Percentiles rank a stretch among this genome's conserved stretches.
Conservation (phyloP, 352 stramenopile genomes). For the Pythium aristosporum region DNA sequence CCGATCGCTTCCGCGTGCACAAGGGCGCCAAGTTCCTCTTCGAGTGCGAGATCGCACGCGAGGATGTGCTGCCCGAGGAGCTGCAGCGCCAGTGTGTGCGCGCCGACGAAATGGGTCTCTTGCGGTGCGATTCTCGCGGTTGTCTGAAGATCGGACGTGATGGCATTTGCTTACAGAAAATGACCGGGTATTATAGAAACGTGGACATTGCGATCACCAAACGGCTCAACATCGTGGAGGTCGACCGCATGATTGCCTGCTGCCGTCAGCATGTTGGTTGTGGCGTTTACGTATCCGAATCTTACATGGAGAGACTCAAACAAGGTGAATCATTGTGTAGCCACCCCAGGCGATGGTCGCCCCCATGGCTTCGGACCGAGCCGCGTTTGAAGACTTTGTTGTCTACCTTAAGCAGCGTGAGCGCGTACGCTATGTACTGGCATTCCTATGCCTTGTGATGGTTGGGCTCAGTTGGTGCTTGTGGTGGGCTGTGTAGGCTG, state of each 20-base stretch:
- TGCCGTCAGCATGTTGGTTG: constrained; percentile 46
- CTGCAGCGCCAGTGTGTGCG: constrained; percentile 26
- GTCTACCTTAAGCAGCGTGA: constrained; percentile 52
- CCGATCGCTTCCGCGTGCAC: constrained; percentile 54
- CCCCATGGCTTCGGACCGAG: constrained; percentile 19
- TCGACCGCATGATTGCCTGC: constrained; percentile 57
- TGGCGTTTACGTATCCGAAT: not conserved
- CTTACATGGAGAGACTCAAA: not conserved
- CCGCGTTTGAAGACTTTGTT: constrained; percentile 46
- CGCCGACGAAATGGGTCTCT: constrained; percentile 38
- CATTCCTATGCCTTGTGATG: not conserved
- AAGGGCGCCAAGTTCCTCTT: constrained; percentile 74
- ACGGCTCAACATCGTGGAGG: constrained; percentile 50
- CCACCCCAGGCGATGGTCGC: constrained; percentile 50
- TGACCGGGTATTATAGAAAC: constrained; percentile 28
- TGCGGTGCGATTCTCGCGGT: constrained; percentile 33
- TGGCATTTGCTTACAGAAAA: not conserved
- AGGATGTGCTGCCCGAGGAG: constrained; percentile 18
- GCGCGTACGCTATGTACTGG: constrained; percentile 31
- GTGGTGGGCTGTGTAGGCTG: constrained; percentile 35
- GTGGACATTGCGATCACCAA: constrained; percentile 53
- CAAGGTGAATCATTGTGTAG: constrained; percentile 25
- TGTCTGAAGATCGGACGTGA: not conserved
- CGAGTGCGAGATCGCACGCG: constrained; percentile 38
- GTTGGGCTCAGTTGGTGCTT: not conserved